Evolutionary conservation across 2,329 filamentous ascomycete species (phyloP).

Genomic region (Trichoderma asperellum): DNA sequence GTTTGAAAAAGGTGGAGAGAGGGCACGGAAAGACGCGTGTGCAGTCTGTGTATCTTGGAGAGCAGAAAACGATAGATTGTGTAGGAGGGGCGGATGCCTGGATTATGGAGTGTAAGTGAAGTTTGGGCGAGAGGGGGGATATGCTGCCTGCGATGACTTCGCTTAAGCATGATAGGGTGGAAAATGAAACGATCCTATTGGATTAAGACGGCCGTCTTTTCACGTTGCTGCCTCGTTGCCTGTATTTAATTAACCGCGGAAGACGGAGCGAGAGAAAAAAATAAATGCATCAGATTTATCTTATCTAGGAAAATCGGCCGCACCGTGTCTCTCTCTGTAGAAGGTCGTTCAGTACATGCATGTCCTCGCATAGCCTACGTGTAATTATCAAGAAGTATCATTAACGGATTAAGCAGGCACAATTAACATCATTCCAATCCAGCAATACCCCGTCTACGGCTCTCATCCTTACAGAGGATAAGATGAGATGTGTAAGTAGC

Average conservation of each 20-base stretch:
- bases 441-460: background rate
- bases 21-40: background rate
- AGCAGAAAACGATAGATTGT: constrained; percentile 9
- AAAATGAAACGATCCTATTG: constrained; percentile 1
- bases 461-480: background rate
- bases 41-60: background rate
- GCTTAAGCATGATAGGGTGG: background rate
- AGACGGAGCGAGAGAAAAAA: background rate
- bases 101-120: constrained; percentile 6
- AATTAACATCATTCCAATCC: background rate
- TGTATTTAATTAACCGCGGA: background rate
- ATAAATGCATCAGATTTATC: background rate
- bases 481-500: background rate
- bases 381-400: background rate
- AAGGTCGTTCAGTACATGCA: background rate
- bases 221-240: background rate
- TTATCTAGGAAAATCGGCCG: background rate
- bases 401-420: background rate
- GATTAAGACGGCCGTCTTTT: constrained; percentile 6
- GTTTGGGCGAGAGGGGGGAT: background rate
- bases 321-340: background rate
- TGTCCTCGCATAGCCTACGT: background rate
- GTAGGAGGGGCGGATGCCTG: constrained; percentile 18
- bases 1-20: background rate
- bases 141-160: background rate